phyloP scores from a whole-genome alignment of 169 alveolate genomes.

The Cyclospora cayetanensis region DNA sequence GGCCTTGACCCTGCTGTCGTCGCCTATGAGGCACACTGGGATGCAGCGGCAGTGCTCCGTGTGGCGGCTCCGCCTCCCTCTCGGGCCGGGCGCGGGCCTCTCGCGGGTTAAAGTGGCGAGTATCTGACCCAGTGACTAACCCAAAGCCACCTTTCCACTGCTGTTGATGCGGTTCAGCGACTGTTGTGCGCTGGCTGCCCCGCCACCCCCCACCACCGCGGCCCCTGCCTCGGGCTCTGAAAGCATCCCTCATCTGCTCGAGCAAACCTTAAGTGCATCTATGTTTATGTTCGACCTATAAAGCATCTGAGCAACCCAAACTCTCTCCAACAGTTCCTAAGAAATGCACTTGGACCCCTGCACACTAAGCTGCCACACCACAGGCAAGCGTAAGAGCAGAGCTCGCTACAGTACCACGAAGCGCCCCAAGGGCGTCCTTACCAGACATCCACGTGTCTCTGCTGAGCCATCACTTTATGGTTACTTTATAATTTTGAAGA shows the following conservation, averaged over 20 bases:
- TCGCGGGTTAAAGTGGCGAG: constrained; percentile 58
- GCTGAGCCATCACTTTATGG: constrained; percentile 6
- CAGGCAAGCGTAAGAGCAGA: constrained; percentile 42
- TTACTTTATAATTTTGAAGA: background rate
- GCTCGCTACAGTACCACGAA: constrained; percentile 50
- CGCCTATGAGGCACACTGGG: constrained; percentile 32
- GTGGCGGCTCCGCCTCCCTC: constrained; percentile 57
- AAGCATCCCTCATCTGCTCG: constrained; percentile 58
- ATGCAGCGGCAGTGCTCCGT: constrained; percentile 24
- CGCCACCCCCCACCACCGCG: constrained; percentile 66
- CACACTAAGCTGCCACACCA: constrained; percentile 60
- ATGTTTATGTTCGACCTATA: constrained; percentile 43
- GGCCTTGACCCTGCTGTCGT: constrained; percentile 41
- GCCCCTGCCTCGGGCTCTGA: constrained; percentile 62
- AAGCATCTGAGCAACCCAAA: constrained; percentile 53
- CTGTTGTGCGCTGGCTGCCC: constrained; percentile 46
- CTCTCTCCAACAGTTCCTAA: constrained; percentile 34
- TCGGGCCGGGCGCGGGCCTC: constrained; percentile 54
- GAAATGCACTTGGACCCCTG: constrained; percentile 42
- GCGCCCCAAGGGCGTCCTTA: constrained; percentile 58
- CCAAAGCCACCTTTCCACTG: constrained; percentile 61
- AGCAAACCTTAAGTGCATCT: constrained; percentile 9
- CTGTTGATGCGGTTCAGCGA: constrained; percentile 36
- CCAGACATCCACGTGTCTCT: constrained; percentile 31
- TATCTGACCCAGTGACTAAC: constrained; percentile 58